Base-by-base conservation (phyloP, 352 stramenopile genomes). In the Salisapilia sapeloensis region DNA sequence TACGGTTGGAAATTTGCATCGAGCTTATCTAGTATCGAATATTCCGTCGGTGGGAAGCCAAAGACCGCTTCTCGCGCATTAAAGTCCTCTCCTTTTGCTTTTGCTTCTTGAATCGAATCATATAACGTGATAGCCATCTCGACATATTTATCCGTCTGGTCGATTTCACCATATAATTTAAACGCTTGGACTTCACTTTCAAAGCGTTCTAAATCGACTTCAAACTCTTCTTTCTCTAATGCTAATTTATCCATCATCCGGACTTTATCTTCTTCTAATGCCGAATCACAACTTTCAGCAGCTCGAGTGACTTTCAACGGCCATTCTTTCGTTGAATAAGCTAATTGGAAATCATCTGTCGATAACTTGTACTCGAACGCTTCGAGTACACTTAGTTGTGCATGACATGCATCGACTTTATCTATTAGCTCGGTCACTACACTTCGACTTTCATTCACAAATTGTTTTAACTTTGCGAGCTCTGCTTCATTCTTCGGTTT, bases 191-290 rank as follows among this genome's bases (percentile, higher is more conserved):
- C 69, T 1, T 93, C 72, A 35, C 78, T 64, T 35, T 95, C 72
- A 39, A 95, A 95, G 2, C 59, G 54, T 37, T 95, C 72, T 6
- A 91, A n/a, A 32, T 91, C 71, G 9, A 76, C 24, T 32, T 89
- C 71, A 26, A 91, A 89, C 1, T 60, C 53, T 22, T 91, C 80
- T 44, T 96, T 96, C 45, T 96, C 82, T 2, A 95, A 47, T 15
- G 79, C 67, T 13, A 96, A 54, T 12, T 77, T 80, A 51, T 96
- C 86, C 81, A 96, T 96, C 84, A 96, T 95, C 18, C 78, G 65
- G 22, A 93, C 69, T 35, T 95, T 95, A 43, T 94, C 81, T 46
- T 91, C 72, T 33, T 94, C 82, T 1, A 94, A 53, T 11, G 76
- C 76, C 4, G 78, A 84, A 34, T 95, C 79, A 29, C 77, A 92